Evolutionary conservation across 139 green algal genomes (phyloP).

Genomic region (Auxenochlorella pyrenoidosa): DNA sequence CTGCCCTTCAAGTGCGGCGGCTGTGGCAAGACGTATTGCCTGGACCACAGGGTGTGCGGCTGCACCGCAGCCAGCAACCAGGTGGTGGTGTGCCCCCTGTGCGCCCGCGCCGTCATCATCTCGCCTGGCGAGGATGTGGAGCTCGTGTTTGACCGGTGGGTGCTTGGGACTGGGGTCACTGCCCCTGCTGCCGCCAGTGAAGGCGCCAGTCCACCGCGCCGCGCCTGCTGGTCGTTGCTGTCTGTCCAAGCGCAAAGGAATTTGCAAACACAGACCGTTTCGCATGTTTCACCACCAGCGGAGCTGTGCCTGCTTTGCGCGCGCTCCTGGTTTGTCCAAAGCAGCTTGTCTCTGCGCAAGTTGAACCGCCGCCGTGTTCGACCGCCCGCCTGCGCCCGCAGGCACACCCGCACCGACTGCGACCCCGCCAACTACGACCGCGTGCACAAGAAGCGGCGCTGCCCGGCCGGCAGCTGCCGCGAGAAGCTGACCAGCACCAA

Average conservation of each 20-base stretch:
- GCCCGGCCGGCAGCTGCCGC: slow-evolving; percentile 66
- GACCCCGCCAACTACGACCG: slow-evolving; percentile 77
- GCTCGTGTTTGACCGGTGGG: slow-evolving; percentile 44
- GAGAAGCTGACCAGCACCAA: slow-evolving; percentile 81
- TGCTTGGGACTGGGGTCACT: neutral
- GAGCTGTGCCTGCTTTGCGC: neutral
- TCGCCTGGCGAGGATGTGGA: slow-evolving; percentile 17
- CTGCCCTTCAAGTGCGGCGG: slow-evolving; percentile 78
- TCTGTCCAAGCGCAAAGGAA: too few species aligned
- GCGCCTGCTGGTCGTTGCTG: too few species aligned
- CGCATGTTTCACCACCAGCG: neutral
- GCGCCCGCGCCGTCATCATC: slow-evolving; percentile 58
- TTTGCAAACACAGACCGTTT: too few species aligned
- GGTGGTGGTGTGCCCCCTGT: slow-evolving; percentile 81
- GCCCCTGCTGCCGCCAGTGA: neutral
- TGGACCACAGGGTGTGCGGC: slow-evolving; percentile 67
- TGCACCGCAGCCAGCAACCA: slow-evolving; percentile 48
- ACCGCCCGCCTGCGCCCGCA: neutral
- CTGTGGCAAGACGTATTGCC: slow-evolving; percentile 68
- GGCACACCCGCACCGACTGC: slow-evolving; percentile 52
- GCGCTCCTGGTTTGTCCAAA: neutral
- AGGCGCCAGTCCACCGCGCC: too few species aligned
- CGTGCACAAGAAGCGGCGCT: slow-evolving; percentile 74
- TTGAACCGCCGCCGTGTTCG: too few species aligned
- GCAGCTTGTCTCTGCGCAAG: too few species aligned